Base-by-base conservation (phyloP, 2,329 filamentous ascomycete genomes). In the Anthostomella pinea region DNA sequence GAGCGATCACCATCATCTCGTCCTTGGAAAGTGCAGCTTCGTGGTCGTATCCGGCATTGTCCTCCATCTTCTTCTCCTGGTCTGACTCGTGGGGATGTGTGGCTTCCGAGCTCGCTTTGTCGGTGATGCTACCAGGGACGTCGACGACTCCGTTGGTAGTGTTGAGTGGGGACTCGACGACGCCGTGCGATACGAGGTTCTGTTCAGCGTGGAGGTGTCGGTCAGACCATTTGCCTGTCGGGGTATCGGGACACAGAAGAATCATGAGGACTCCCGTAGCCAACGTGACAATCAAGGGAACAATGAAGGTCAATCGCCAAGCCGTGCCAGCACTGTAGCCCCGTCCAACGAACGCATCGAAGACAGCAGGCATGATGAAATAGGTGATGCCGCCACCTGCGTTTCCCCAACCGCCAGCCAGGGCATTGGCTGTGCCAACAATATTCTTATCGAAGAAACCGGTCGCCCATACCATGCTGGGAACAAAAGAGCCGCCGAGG, bases 371-470 rank as follows among this genome's bases (percentile, higher is more conserved):
- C 88, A 95, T 95, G 52, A 91, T 77, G 61, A 95, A 94, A 67
- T 95, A 95, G 2, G 89, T 95, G 49, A 95, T 85, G 38, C 90
- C 90, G 46, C 89, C 90, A 40, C 90, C 89, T 17, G 87, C 77
- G 52, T 95, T 95, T 33, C 89, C 90, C 68, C 86, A 83, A 10
- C 90, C 90, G 26, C 82, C 90, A 2, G 88, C 83, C 13, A 95
- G 65, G 3, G 87, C 85, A 57, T 95, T 96, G 43, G 88, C 87
- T 5, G 87, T 90, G 30, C 90, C 90, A 13, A 95, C 85, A 17
- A 95, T 75, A 53, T 90, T 93, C 68, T 90, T 93, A 66, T 96
- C 89, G 60, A 88, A 95, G 70, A 95, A 95, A 0, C 83, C 87
- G 0, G 88, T 95, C 8, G 84, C 87, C 87, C 89, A 95, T 6